A percentile compares a stretch with the other conserved stretches of the same genome.
These are phyloP conservation scores for Geotrichum phurueaensis DNA, from an alignment of 1,139 yeast genomes.

Conservation along the genomic window DNA sequence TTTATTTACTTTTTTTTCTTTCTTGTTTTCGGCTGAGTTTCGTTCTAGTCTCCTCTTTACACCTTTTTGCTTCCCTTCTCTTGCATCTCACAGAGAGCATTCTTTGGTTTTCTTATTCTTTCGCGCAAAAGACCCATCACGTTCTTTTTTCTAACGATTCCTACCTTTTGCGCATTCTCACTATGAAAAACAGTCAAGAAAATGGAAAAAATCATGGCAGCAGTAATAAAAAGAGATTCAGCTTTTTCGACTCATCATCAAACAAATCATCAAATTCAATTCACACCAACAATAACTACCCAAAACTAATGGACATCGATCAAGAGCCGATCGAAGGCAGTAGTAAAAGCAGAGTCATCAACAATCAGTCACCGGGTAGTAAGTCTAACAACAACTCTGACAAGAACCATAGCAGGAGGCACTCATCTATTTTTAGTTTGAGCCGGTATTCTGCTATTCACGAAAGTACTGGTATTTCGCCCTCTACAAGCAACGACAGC, in stretches of 20 bases:
- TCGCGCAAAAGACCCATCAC: not conserved
- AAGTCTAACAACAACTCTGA: not conserved
- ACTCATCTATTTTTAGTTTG: conserved; percentile 2
- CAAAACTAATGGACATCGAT: not conserved
- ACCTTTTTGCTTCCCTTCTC: not conserved
- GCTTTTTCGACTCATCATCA: conserved; percentile 3
- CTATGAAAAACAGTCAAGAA: conserved; percentile 3
- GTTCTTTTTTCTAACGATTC: not conserved
- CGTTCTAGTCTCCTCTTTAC: not conserved
- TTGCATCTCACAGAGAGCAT: not conserved
- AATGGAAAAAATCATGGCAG: not conserved
- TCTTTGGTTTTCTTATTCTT: not conserved
- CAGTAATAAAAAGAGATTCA: conserved; percentile 2
- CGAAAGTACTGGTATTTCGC: conserved; percentile 1
- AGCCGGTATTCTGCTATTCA: conserved; percentile 1
- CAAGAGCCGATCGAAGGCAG: not conserved
- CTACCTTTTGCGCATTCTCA: not conserved
- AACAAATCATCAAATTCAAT: not conserved
- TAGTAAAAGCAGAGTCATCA: not conserved
- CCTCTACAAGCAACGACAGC: not conserved
- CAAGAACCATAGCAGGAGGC: not conserved
- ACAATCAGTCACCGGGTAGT: not conserved
- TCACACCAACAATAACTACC: not conserved
- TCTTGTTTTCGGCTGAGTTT: not conserved
- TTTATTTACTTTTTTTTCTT: not conserved